Evolutionary conservation across 441 rosid species (phyloP).

Genomic region (Hura crepitans): DNA sequence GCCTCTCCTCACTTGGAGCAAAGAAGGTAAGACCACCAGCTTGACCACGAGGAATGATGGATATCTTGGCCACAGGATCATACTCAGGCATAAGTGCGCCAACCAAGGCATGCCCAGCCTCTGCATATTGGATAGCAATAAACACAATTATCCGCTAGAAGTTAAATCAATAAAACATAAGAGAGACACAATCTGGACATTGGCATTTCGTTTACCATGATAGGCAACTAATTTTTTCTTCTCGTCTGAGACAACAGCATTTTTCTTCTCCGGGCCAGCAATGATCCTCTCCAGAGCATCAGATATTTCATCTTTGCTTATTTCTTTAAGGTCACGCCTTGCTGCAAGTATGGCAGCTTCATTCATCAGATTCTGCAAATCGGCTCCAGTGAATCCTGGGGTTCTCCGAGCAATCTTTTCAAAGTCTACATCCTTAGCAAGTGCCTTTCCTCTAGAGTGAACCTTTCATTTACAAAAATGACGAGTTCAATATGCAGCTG

Average conservation of each 20-base stretch:
- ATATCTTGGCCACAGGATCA: conserved; percentile 91
- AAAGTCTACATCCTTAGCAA: conserved; percentile 77
- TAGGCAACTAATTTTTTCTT: conserved; percentile 87
- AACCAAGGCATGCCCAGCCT: conserved; percentile 93
- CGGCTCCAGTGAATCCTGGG: conserved; percentile 92
- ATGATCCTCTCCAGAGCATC: conserved; percentile 96
- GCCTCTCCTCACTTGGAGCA: conserved; percentile 93
- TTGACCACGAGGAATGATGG: conserved; percentile 95
- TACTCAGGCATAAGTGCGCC: conserved; percentile 95
- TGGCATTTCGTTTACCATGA: conserved; percentile 46
- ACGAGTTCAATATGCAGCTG: not conserved
- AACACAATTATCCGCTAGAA: conserved; percentile 15
- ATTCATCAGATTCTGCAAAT: conserved; percentile 91
- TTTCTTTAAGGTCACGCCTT: conserved; percentile 89
- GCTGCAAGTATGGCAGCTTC: conserved; percentile 97
- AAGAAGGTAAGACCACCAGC: conserved; percentile 95
- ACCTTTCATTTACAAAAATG: conserved; percentile 42
- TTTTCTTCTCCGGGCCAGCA: conserved; percentile 97
- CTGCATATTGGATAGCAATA: conserved; percentile 38
- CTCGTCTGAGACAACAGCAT: conserved; percentile 86
- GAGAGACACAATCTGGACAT: not conserved
- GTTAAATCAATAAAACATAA: not conserved
- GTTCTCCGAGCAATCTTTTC: conserved; percentile 89
- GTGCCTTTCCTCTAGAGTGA: conserved; percentile 88
- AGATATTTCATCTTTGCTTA: conserved; percentile 89